Conservation (phyloP, 805 yeast genomes). For the Starmerella bombicola region DNA sequence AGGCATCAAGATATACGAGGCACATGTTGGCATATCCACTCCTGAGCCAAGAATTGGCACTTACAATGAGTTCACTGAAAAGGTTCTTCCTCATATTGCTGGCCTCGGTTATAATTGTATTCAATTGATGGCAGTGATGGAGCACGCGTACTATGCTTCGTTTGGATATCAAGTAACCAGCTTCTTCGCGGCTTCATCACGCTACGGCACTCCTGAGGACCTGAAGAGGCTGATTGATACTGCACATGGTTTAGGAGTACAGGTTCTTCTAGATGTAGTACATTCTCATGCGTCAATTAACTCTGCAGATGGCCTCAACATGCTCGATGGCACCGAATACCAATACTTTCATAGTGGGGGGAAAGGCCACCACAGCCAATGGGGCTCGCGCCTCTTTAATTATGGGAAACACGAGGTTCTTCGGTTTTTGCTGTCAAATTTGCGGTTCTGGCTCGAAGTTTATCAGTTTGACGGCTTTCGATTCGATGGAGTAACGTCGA, state of each 20-base stretch:
- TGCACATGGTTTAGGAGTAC: slow-evolving; percentile 78
- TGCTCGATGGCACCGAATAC: slow-evolving; percentile 89
- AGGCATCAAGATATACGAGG: slow-evolving; percentile 65
- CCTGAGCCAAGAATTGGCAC: slow-evolving; percentile 78
- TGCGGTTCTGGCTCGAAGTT: slow-evolving; percentile 71
- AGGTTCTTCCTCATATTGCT: slow-evolving; percentile 71
- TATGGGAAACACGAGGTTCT: slow-evolving; percentile 86
- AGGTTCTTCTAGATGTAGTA: slow-evolving; percentile 81
- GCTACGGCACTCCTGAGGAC: slow-evolving; percentile 93
- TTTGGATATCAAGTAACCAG: slow-evolving; percentile 95
- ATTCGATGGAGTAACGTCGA: slow-evolving; percentile 91
- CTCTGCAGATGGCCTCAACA: slow-evolving; percentile 83
- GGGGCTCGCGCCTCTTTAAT: slow-evolving; percentile 95
- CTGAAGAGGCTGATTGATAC: slow-evolving; percentile 79
- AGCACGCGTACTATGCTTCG: slow-evolving; percentile 95
- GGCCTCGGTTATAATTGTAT: slow-evolving; percentile 83
- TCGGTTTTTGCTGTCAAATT: slow-evolving; percentile 70
- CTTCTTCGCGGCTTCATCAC: slow-evolving; percentile 78
- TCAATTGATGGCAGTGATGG: slow-evolving; percentile 97
- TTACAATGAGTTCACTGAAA: slow-evolving; percentile 69
- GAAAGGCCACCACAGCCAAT: slow-evolving; percentile 75
- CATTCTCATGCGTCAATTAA: slow-evolving; percentile 95
- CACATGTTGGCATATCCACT: slow-evolving; percentile 84
- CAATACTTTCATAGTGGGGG: slow-evolving; percentile 90
- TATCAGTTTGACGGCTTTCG: slow-evolving; percentile 89